Base-by-base conservation (phyloP, 192 early-diverging fungal species). In the Mortierella hygrophila region DNA sequence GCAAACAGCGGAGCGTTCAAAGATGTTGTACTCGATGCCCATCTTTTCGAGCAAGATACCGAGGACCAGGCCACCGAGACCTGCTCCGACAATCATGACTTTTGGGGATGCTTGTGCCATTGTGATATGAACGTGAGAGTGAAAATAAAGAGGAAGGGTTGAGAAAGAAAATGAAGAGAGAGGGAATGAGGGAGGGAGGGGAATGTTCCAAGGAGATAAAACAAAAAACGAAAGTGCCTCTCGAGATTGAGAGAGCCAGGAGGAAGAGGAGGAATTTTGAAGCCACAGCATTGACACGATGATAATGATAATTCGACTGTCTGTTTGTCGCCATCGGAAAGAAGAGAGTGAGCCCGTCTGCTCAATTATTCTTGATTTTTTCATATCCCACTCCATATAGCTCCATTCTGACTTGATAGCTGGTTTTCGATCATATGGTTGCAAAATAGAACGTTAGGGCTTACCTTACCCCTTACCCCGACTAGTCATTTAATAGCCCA, bases 61-160 rank as follows among this genome's bases (percentile, higher is more conserved):
- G 9, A 82, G 68, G 7, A 76, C 54, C 6, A 77, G 68, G 15
- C 81, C 81, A 18, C 75, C 68, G 5, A 82, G 68, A 42, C 81
- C 74, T 26, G 73, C 81, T 44, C 81, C 81, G 21, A 72, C 75
- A 60, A 82, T 82, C 40, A 82, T 77, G 52, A 70, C 81, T 60
- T 77, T 82, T 18, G 54, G 54, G 20, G 41, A 70, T 41, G 35
- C 21, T 41, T 42, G 69, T 41, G 60, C 13, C 60, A 65, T 65
- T 65, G 29, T 65, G 29, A 60, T 65, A 65, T 65, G 11, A 32
- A 65, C 7, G 11, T 65, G 26, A 32, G 26, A 11, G 26, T 26
- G 29, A 32, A 29, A 29, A 32, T 15, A 9, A 65, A 32, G n/a
- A 4, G 29, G 55, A 26, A 11, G 3, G n/a, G 10, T 6, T 11